Evolutionary conservation across 805 yeast genomes (phyloP).

Genomic region (Candida silvatica): DNA sequence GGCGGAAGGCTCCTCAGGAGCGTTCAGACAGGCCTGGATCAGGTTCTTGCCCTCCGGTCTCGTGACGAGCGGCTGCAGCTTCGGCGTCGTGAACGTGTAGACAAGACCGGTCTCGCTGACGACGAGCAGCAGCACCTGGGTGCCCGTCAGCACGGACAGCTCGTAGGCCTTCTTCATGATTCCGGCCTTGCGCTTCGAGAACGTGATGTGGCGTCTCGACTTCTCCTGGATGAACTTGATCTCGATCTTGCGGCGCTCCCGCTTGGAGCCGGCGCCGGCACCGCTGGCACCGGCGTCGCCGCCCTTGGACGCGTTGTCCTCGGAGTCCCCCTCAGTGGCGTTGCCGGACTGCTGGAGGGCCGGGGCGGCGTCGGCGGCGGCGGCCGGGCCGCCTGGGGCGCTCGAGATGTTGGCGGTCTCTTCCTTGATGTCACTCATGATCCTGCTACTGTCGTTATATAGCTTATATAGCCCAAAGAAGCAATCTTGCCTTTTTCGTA

Average conservation of each 20-base stretch:
- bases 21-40: slow-evolving; percentile 94
- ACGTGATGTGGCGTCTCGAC: slow-evolving; percentile 95
- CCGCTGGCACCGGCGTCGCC: slow-evolving; percentile 44
- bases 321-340: slow-evolving; percentile 15
- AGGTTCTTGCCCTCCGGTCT: slow-evolving; percentile 95
- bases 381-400: not conserved
- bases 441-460: not conserved
- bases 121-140: slow-evolving; percentile 89
- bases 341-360: slow-evolving; percentile 4
- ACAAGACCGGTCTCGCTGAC: slow-evolving; percentile 98
- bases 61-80: slow-evolving; percentile 94
- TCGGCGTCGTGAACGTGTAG: slow-evolving; percentile 98
- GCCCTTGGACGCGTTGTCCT: slow-evolving; percentile 30
- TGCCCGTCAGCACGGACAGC: slow-evolving; percentile 91
- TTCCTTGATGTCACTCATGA: not conserved
- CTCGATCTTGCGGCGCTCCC: slow-evolving; percentile 82
- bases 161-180: slow-evolving; percentile 99
- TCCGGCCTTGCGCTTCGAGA: slow-evolving; percentile 97
- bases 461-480: slow-evolving; percentile 16
- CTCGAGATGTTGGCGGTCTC: not conserved
- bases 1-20: slow-evolving; percentile 73
- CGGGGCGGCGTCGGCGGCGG: slow-evolving; percentile 7
- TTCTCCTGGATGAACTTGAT: slow-evolving; percentile 96
- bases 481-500: slow-evolving; percentile 19
- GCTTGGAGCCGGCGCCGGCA: slow-evolving; percentile 32